A percentile compares a stretch with the other conserved stretches of the same genome.
These are phyloP conservation scores for Myxozyma kluyveri DNA, from an alignment of 805 yeast species.

Conservation along the genomic window DNA sequence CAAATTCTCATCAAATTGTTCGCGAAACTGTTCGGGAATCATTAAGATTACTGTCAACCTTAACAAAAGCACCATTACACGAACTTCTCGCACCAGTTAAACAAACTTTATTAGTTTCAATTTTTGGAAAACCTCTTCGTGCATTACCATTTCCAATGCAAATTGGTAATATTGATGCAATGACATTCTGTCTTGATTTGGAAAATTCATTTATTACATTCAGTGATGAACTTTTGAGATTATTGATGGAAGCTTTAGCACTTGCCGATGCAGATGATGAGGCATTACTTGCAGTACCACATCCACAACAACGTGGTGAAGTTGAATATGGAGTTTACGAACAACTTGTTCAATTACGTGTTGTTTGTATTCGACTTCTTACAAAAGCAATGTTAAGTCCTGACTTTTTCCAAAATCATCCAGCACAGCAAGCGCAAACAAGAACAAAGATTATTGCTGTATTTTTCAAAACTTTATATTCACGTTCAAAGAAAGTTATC, in stretches of 20 bases:
- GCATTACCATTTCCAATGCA: conserved; percentile 99
- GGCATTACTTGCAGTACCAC: conserved; percentile 71
- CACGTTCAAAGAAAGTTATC: conserved; percentile 79
- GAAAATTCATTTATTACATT: conserved; percentile 79
- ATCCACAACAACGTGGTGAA: conserved; percentile 61
- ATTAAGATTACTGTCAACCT: conserved; percentile 62
- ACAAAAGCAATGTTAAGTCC: conserved; percentile 82
- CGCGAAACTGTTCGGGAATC: conserved; percentile 78
- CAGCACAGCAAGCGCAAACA: conserved; percentile 56
- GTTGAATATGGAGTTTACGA: conserved; percentile 85
- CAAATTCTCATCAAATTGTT: conserved; percentile 80
- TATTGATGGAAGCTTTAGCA: conserved; percentile 86
- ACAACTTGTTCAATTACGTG: conserved; percentile 80
- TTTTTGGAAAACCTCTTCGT: conserved; percentile 92
- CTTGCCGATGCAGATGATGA: conserved; percentile 98
- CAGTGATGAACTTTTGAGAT: conserved; percentile 81
- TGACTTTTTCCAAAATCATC: conserved; percentile 65
- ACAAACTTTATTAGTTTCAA: conserved; percentile 79
- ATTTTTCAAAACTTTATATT: conserved; percentile 87
- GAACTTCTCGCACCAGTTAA: conserved; percentile 80
- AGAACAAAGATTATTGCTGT: conserved; percentile 86
- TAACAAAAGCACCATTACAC: conserved; percentile 66
- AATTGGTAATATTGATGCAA: conserved; percentile 96
- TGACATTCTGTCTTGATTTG: conserved; percentile 81
- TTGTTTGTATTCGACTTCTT: conserved; percentile 80